Evolutionary conservation across 805 yeast species (phyloP).

Genomic region (Soucietia sequanensis): DNA sequence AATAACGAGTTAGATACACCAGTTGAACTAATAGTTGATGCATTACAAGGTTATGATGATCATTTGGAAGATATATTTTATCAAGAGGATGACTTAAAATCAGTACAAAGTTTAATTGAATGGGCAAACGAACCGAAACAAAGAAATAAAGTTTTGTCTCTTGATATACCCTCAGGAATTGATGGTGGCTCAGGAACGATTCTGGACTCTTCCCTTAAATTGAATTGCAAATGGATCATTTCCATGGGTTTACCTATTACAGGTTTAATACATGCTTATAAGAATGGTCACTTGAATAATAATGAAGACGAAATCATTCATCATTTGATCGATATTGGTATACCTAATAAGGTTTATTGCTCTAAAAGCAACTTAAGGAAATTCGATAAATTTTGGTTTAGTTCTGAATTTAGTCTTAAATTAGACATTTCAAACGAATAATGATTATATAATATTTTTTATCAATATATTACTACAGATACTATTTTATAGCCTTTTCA

Average conservation of each 20-base stretch:
- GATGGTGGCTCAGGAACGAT: constrained; percentile 76
- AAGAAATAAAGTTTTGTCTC: constrained; percentile 51
- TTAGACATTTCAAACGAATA: no score
- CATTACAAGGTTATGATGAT: constrained; percentile 79
- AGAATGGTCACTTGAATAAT: constrained; percentile 43
- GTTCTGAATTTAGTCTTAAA: constrained; percentile 29
- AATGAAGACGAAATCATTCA: constrained; percentile 49
- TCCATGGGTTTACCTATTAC: constrained; percentile 74
- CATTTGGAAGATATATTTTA: constrained; percentile 57
- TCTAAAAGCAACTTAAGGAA: constrained; percentile 40
- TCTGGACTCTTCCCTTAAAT: constrained; percentile 25
- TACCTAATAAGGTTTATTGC: constrained; percentile 56
- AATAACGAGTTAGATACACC: constrained; percentile 61
- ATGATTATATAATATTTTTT: no score
- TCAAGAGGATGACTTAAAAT: constrained; percentile 34
- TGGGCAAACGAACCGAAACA: constrained; percentile 63
- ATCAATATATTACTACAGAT: no score
- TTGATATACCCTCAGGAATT: constrained; percentile 80
- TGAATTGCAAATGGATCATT: constrained; percentile 57
- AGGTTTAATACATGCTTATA: constrained; percentile 60
- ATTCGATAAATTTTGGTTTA: constrained; percentile 47
- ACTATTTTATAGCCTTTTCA: no score
- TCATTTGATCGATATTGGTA: constrained; percentile 67
- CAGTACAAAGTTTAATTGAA: constrained; percentile 45
- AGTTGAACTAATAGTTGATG: constrained; percentile 77